Evolutionary conservation across 1,284 basidiomycete genomes (phyloP).

Genomic region (Ustilago curta): DNA sequence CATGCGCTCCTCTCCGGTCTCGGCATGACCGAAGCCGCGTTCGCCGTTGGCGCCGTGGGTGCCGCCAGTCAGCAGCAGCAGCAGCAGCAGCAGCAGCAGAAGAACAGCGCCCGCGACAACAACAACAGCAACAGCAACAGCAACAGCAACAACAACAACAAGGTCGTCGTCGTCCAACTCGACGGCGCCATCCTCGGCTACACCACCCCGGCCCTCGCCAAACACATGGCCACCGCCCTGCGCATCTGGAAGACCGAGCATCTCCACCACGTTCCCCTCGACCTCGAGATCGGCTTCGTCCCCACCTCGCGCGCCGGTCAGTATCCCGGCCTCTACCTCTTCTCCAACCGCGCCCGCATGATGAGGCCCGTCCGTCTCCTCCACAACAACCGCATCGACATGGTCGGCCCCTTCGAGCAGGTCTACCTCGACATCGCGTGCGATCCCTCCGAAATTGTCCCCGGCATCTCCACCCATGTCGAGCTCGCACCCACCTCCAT

Average conservation of each 20-base stretch:
- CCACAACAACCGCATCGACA: constrained; percentile 85
- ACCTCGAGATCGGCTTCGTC: constrained; percentile 94
- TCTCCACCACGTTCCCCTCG: constrained; percentile 81
- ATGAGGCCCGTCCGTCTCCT: constrained; percentile 97
- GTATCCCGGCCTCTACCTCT: constrained; percentile 95
- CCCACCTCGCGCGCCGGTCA: constrained; percentile 91
- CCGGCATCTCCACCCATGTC: constrained; percentile 82
- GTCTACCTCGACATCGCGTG: constrained; percentile 99
- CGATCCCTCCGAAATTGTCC: constrained; percentile 87
- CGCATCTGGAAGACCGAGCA: constrained; percentile 96
- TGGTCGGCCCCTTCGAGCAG: constrained; percentile 96
- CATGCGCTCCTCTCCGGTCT: constrained; percentile 84
- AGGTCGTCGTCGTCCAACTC: constrained; percentile 88
- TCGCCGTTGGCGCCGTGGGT: constrained; percentile 33
- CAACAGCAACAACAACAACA: too few species aligned
- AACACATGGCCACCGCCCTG: constrained; percentile 83
- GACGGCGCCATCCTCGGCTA: constrained; percentile 97
- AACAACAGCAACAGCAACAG: too few species aligned
- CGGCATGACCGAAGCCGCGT: constrained; percentile 89
- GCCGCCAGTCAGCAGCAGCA: constrained; percentile 22
- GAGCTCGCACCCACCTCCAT: constrained; percentile 96
- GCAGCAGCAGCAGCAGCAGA: too few species aligned
- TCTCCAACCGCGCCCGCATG: constrained; percentile 89
- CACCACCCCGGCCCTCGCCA: constrained; percentile 81
- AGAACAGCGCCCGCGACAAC: constrained; percentile 76